Evolutionary conservation across 345 rosid genomes (phyloP).

Genomic region (Nasturtium officinale): DNA sequence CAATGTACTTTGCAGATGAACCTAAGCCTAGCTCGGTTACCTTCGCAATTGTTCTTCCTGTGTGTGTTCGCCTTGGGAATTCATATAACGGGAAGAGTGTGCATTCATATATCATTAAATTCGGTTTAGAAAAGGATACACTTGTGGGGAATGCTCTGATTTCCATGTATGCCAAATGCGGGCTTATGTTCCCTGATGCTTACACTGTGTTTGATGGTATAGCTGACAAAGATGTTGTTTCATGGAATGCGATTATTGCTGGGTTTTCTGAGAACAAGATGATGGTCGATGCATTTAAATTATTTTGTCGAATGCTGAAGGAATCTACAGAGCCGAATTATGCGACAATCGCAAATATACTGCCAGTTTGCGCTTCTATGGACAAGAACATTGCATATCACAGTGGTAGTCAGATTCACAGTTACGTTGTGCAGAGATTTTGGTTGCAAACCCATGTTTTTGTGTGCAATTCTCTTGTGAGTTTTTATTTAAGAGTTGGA

Average conservation of each 20-base stretch:
- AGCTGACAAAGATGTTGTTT: constrained; percentile 69
- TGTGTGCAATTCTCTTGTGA: constrained; percentile 74
- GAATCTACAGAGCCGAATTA: constrained; percentile 56
- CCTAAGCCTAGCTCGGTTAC: constrained; percentile 67
- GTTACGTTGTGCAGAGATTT: constrained; percentile 58
- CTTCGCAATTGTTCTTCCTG: constrained; percentile 66
- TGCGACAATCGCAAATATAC: constrained; percentile 59
- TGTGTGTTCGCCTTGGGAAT: constrained; percentile 65
- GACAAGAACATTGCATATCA: constrained; percentile 45
- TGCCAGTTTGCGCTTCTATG: constrained; percentile 65
- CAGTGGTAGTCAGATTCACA: constrained; percentile 68
- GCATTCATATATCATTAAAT: constrained; percentile 59
- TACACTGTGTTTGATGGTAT: constrained; percentile 59
- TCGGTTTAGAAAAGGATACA: constrained; percentile 63
- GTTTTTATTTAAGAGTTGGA: constrained; percentile 71
- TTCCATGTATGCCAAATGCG: constrained; percentile 80
- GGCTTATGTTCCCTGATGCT: constrained; percentile 56
- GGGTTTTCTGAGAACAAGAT: constrained; percentile 78
- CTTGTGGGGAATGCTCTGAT: constrained; percentile 75
- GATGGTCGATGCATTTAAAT: constrained; percentile 54
- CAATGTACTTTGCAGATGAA: constrained; percentile 47
- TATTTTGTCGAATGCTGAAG: constrained; percentile 62
- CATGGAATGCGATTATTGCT: constrained; percentile 89
- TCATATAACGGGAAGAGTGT: constrained; percentile 53
- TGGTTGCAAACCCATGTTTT: constrained; percentile 53